Base-by-base conservation (phyloP, 2,329 filamentous ascomycete species). In the Drechmeria coniospora region DNA sequence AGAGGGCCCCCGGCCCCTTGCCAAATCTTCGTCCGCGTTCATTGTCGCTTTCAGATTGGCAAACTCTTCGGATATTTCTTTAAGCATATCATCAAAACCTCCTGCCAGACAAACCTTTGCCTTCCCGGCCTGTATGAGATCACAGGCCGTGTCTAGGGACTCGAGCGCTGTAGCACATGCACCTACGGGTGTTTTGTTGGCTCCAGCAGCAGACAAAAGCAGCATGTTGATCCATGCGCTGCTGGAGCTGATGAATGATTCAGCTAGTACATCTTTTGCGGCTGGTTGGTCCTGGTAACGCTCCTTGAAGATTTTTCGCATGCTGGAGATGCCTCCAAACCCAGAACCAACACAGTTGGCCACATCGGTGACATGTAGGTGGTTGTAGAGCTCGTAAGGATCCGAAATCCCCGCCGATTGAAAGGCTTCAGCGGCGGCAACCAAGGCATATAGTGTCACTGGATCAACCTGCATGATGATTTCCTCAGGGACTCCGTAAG, bases 31-130 rank as follows among this genome's bases (percentile, higher is more conserved):
- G 35, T 90, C 79, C 15, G 83, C 81, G 47, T 92, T 92, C 65
- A 80, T 90, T 32, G 86, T 94, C 29, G 86, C 86, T 57, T 90
- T 87, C 84, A 94, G 93, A 63, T 92, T 92, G 62, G 83, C 84
- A 52, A 94, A 94, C 54, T 93, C 86, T 49, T 90, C 92, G 1
- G 84, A 93, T 27, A 84, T 83, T 59, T 93, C 86, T 58, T 93
- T 84, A 45, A 86, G 80, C 65, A 94, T 92, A 59, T 93, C 84
- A 60, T 93, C 86, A 47, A 92, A 92, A 39, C 86, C 86, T 67
- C 86, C 86, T 32, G 93, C 86, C 40, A 94, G 76, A 65, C 83
- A 92, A 45, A 93, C 71, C 32, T 81, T 79, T 31, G 86, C 84
- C 65, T 93, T 93, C 56, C 84, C 84, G 53, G 92, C 81, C 38